A percentile compares a stretch with the other conserved stretches of the same genome.
Evolutionary conservation across 2,329 filamentous ascomycete genomes (phyloP).

Genomic region (Paecilomyces dactylethromorphus): DNA sequence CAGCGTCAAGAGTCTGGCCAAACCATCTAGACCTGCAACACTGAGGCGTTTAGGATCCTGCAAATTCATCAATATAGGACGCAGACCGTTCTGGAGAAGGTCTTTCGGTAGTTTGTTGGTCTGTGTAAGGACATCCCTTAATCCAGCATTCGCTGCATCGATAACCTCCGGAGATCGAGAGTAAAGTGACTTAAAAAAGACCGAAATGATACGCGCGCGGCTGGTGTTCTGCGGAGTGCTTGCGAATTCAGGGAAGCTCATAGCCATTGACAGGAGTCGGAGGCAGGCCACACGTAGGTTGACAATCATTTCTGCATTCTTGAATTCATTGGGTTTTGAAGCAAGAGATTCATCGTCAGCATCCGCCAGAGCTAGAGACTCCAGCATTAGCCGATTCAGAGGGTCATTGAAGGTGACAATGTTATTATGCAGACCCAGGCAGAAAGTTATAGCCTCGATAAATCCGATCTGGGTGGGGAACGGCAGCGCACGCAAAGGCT

Average conservation of each 20-base stretch:
- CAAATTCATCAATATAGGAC: slow-evolving; percentile 92
- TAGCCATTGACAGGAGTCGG: slow-evolving; percentile 84
- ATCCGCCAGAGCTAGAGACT: slow-evolving; percentile 88
- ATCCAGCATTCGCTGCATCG: slow-evolving; percentile 82
- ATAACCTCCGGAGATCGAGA: slow-evolving; percentile 89
- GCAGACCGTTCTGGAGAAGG: slow-evolving; percentile 83
- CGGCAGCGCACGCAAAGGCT: slow-evolving; percentile 84
- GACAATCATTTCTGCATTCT: slow-evolving; percentile 92
- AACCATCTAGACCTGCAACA: slow-evolving; percentile 81
- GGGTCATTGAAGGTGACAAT: slow-evolving; percentile 90
- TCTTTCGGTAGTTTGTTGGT: slow-evolving; percentile 93
- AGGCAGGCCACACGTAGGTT: slow-evolving; percentile 90
- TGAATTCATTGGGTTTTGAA: slow-evolving; percentile 86
- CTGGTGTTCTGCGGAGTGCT: slow-evolving; percentile 63
- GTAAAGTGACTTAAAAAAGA: slow-evolving; percentile 98
- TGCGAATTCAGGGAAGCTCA: slow-evolving; percentile 86
- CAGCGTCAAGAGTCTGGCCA: slow-evolving; percentile 81
- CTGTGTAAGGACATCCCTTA: slow-evolving; percentile 80
- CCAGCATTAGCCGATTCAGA: slow-evolving; percentile 81
- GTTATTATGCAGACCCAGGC: slow-evolving; percentile 79
- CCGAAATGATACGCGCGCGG: slow-evolving; percentile 68
- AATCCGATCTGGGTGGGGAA: slow-evolving; percentile 96
- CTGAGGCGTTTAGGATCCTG: slow-evolving; percentile 88
- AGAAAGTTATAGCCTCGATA: slow-evolving; percentile 95
- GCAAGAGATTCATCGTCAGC: slow-evolving; percentile 89